Conservation (phyloP, 169 alveolate species). For the Cyclospora cayetanensis region DNA sequence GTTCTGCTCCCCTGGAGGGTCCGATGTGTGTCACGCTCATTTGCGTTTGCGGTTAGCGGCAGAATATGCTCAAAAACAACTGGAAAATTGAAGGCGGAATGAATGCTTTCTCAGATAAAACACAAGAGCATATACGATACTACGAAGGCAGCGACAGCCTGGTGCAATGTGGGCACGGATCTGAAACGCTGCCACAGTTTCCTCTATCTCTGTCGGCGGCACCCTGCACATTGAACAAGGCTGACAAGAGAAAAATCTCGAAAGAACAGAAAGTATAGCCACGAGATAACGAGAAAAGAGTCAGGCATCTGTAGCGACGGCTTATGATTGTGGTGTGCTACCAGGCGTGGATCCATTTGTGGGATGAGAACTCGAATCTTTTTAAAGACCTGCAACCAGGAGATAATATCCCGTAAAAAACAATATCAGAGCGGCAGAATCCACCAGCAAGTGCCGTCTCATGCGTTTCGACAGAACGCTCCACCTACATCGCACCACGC, state of each 20-base stretch:
- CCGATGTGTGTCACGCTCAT: no score
- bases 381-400: conserved; percentile 25
- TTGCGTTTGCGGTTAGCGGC: no score
- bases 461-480: background rate
- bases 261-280: background rate
- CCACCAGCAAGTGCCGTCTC: conserved; percentile 29
- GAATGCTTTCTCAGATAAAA: no score
- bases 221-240: background rate
- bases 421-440: background rate
- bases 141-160: no score
- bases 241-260: background rate
- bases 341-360: background rate
- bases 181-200: background rate
- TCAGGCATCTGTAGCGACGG: no score
- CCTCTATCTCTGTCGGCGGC: background rate
- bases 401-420: conserved; percentile 36
- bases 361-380: background rate
- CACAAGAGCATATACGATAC: no score
- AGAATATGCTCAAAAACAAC: no score
- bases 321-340: no score
- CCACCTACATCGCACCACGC: background rate
- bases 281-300: background rate
- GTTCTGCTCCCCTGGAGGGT: no score
- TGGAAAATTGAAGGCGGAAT: no score
- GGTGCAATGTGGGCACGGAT: no score